Percentiles rank a stretch among this genome's conserved stretches.
These are phyloP conservation scores for Aspergillus leporis DNA, from an alignment of 495 filamentous ascomycete genomes.

Conservation along the genomic window DNA sequence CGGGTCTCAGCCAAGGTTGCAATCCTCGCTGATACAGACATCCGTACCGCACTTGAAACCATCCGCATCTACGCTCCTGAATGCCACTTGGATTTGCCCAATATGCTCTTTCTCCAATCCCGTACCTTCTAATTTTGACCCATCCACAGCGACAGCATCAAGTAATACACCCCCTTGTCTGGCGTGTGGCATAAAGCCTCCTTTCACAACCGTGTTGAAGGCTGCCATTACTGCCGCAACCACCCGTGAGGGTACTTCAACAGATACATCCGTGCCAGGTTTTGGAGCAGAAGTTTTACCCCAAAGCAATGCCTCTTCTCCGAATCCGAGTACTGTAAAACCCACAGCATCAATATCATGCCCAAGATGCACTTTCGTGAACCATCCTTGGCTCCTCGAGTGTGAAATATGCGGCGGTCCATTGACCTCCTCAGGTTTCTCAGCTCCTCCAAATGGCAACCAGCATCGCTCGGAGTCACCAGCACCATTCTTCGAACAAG, in stretches of 20 bases:
- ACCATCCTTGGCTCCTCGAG: slow-evolving; percentile 80
- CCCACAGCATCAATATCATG: slow-evolving; percentile 48
- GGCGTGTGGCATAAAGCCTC: slow-evolving; percentile 91
- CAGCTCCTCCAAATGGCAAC: slow-evolving; percentile 24
- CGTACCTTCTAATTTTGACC: slow-evolving; percentile 89
- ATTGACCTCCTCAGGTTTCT: slow-evolving; percentile 41
- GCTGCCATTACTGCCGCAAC: slow-evolving; percentile 72
- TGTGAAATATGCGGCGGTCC: slow-evolving; percentile 93
- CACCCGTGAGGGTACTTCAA: slow-evolving; percentile 44
- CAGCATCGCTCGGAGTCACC: slow-evolving; percentile 68
- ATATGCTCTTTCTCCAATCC: slow-evolving; percentile 98
- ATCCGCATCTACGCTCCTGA: slow-evolving; percentile 35
- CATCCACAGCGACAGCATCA: slow-evolving; percentile 68
- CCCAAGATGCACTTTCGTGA: slow-evolving; percentile 90
- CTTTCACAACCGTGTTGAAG: slow-evolving; percentile 77
- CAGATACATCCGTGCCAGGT: slow-evolving; percentile 21
- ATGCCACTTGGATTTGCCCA: slow-evolving; percentile 94
- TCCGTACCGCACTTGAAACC: slow-evolving; percentile 19
- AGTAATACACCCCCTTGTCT: slow-evolving; percentile 84
- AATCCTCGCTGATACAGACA: slow-evolving; percentile 28
- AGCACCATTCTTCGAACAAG: slow-evolving; percentile 59
- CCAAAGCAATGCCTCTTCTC: slow-evolving; percentile 12
- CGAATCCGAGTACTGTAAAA: slow-evolving; percentile 3
- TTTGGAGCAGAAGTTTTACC: slow-evolving; percentile 6
- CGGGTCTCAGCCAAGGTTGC: slow-evolving; percentile 22